A percentile compares a stretch with the other conserved stretches of the same genome.
Conservation (phyloP, 352 stramenopile species). For the Pythium brachiatum region DNA sequence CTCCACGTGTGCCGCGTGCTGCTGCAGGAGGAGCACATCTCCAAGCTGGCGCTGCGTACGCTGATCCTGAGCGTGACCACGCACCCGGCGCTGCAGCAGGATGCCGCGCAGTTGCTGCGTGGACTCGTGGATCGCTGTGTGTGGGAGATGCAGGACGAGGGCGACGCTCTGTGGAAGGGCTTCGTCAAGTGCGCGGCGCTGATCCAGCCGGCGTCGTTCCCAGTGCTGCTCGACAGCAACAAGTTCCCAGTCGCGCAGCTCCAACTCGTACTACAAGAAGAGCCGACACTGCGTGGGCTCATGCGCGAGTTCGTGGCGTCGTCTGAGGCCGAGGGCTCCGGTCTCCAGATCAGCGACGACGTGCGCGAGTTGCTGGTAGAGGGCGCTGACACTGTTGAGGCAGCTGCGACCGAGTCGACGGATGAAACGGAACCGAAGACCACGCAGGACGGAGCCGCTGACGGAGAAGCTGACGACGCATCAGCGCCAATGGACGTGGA, state of each 20-base stretch:
- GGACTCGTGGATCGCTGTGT: slow-evolving; percentile 51
- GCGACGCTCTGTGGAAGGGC: slow-evolving; percentile 67
- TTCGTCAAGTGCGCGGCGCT: slow-evolving; percentile 79
- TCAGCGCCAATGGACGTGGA: slow-evolving; percentile 1
- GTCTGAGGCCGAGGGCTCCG: slow-evolving; percentile 4
- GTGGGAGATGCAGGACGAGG: slow-evolving; percentile 59
- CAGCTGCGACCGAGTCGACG: neutral
- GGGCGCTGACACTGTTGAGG: neutral
- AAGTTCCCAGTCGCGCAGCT: slow-evolving; percentile 50
- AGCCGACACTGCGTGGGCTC: slow-evolving; percentile 51
- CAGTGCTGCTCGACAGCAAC: slow-evolving; percentile 42
- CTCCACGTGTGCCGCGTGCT: slow-evolving; percentile 65
- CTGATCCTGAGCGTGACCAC: slow-evolving; percentile 77
- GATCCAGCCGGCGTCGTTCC: slow-evolving; percentile 71
- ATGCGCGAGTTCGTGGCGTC: slow-evolving; percentile 38
- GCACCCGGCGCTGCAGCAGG: slow-evolving; percentile 60
- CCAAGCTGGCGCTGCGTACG: slow-evolving; percentile 69
- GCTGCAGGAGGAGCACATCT: slow-evolving; percentile 53
- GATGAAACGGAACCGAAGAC: neutral
- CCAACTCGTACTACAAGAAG: slow-evolving; percentile 47
- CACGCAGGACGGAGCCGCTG: neutral
- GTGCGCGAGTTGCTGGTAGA: slow-evolving; percentile 15
- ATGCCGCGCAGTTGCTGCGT: slow-evolving; percentile 57
- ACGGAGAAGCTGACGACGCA: neutral
- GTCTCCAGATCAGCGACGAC: slow-evolving; percentile 19